Percentiles rank a stretch among this genome's conserved stretches.
Conservation (phyloP, 805 yeast genomes). For the Ogataea siamensis region DNA sequence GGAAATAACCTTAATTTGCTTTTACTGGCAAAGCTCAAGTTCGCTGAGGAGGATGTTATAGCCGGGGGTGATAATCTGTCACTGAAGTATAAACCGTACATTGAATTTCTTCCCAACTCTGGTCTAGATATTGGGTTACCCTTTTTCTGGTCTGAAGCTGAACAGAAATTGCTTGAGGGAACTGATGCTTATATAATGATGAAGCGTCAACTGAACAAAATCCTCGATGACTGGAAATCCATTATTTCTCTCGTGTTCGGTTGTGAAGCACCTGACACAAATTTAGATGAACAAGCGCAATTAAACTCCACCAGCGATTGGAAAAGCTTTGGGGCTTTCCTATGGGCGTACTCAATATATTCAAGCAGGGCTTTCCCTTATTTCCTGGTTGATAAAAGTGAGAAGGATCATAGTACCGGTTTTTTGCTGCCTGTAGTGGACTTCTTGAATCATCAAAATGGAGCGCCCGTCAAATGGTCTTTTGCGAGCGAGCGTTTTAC, state of each 20-base stretch:
- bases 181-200: constrained; percentile 66
- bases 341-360: constrained; percentile 74
- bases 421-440: constrained; percentile 80
- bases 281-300: neutral
- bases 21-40: constrained; percentile 42
- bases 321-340: constrained; percentile 64
- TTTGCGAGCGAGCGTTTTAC: constrained; percentile 26
- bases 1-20: constrained; percentile 39
- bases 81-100: constrained; percentile 40
- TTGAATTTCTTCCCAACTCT: constrained; percentile 44
- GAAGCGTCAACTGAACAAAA: constrained; percentile 40
- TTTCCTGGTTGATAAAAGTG: constrained; percentile 44
- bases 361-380: constrained; percentile 82
- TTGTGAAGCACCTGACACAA: no score
- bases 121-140: constrained; percentile 55
- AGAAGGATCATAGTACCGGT: constrained; percentile 42
- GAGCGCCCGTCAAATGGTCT: constrained; percentile 63
- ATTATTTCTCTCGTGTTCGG: constrained; percentile 19
- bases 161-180: constrained; percentile 53
- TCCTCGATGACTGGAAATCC: constrained; percentile 61
- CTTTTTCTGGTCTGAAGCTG: constrained; percentile 57
- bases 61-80: constrained; percentile 23
- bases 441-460: constrained; percentile 66
- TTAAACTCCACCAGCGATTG: no score
- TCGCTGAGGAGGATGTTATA: constrained; percentile 28